Conservation (phyloP, 2,329 filamentous ascomycete genomes). For the Penicillium digitatum region DNA sequence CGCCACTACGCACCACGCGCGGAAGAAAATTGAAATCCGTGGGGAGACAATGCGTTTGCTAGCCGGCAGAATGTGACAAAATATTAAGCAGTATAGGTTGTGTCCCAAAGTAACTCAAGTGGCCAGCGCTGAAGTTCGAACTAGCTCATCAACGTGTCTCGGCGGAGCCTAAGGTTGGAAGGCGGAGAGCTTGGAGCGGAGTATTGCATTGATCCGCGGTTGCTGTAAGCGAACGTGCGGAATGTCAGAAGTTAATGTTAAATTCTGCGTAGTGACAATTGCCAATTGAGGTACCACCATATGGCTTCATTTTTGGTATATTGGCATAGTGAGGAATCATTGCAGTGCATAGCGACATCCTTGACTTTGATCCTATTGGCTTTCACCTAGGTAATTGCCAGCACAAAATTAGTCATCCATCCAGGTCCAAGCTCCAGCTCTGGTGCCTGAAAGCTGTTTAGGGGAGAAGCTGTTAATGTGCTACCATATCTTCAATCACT, state of each 20-base stretch:
- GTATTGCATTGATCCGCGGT: constrained; percentile 20
- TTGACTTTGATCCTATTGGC: not conserved
- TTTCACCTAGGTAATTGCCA: not conserved
- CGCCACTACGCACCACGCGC: constrained; percentile 12
- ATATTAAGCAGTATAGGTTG: constrained; percentile 4
- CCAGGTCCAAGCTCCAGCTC: not conserved
- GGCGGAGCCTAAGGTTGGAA: constrained; percentile 16
- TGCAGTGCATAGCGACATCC: not conserved
- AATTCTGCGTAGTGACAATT: too few relatives aligned
- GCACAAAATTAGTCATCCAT: not conserved
- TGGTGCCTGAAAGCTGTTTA: not conserved
- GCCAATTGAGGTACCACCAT: not conserved
- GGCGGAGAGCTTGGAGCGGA: constrained; percentile 30
- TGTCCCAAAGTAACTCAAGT: constrained; percentile 8
- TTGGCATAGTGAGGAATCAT: not conserved
- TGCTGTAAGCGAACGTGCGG: not conserved
- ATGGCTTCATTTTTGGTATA: not conserved
- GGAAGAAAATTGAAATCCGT: constrained; percentile 4
- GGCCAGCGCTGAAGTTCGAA: constrained; percentile 14
- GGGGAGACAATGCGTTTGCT: not conserved
- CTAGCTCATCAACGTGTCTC: constrained; percentile 15
- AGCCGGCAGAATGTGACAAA: not conserved
- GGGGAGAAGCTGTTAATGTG: not conserved
- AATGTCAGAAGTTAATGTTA: not conserved
- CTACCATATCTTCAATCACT: not conserved